These are phyloP conservation scores for Potentilla sterilis DNA, from an alignment of 306 rosid species.

Conservation along the genomic window DNA sequence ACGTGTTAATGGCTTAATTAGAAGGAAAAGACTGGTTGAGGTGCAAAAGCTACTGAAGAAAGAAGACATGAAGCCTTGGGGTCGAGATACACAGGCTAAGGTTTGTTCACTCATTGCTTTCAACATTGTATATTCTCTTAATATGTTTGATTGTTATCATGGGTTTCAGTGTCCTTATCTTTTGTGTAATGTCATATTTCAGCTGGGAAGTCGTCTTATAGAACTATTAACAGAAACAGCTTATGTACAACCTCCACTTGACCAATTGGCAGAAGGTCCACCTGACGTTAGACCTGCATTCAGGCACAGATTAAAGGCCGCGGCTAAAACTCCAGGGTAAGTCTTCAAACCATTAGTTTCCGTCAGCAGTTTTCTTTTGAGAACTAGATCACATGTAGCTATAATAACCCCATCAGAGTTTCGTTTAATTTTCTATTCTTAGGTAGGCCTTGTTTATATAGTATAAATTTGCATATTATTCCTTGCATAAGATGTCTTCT, in stretches of 20 bases:
- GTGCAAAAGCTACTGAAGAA: slow-evolving; percentile 58
- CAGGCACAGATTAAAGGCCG: slow-evolving; percentile 64
- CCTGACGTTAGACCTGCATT: slow-evolving; percentile 87
- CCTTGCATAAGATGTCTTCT: slow-evolving; percentile 21
- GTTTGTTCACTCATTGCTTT: slow-evolving; percentile 35
- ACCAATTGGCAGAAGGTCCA: slow-evolving; percentile 60
- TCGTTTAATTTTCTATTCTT: slow-evolving; percentile 14
- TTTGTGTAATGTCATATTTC: slow-evolving; percentile 39
- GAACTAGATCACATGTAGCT: neutral
- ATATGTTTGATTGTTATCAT: neutral
- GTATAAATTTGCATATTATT: neutral
- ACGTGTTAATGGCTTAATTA: slow-evolving; percentile 58
- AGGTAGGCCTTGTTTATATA: slow-evolving; percentile 1
- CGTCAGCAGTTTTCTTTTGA: neutral
- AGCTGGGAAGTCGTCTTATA: slow-evolving; percentile 77
- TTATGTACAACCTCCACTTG: slow-evolving; percentile 67
- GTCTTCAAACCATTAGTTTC: slow-evolving; percentile 20
- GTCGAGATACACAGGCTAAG: slow-evolving; percentile 76
- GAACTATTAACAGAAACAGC: slow-evolving; percentile 74
- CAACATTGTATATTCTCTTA: neutral
- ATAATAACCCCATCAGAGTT: neutral
- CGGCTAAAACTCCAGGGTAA: slow-evolving; percentile 54
- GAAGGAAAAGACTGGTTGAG: slow-evolving; percentile 47
- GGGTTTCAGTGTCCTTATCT: slow-evolving; percentile 3
- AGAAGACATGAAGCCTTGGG: slow-evolving; percentile 66